Evolutionary conservation across 768 basidiomycete genomes (phyloP).

Genomic region (Suillus plorans): DNA sequence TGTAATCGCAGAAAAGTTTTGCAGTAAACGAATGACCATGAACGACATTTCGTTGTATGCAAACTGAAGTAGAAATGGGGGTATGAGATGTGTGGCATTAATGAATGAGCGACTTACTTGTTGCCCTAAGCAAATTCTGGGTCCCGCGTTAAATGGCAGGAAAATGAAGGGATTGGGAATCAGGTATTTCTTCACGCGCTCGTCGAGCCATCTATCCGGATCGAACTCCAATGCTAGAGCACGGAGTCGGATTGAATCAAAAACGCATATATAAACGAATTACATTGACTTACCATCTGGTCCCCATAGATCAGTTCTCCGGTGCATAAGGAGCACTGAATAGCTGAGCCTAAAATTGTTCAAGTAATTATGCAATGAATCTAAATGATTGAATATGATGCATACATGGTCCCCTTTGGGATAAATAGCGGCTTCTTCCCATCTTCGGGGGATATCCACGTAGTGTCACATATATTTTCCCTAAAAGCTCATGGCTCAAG

Average conservation of each 20-base stretch:
- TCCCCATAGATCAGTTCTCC: conserved; percentile 37
- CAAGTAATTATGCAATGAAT: neutral
- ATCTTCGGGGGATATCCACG: conserved; percentile 22
- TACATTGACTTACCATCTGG: conserved; percentile 26
- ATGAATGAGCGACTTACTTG: conserved; percentile 28
- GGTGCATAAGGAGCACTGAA: conserved; percentile 34
- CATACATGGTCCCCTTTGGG: conserved; percentile 23
- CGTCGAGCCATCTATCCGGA: conserved; percentile 42
- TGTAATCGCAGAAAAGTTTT: conserved; percentile 24
- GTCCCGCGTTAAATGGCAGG: conserved; percentile 43
- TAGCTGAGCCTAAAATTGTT: conserved; percentile 23
- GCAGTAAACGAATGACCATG: conserved; percentile 30
- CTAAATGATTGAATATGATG: neutral
- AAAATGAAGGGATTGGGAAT: conserved; percentile 42
- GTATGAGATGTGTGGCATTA: conserved; percentile 6
- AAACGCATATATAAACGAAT: neutral
- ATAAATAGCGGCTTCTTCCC: conserved; percentile 30
- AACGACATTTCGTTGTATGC: conserved; percentile 35
- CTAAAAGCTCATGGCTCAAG: conserved; percentile 9
- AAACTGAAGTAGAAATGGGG: conserved; percentile 24
- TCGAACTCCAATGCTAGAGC: conserved; percentile 32
- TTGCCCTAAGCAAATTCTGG: conserved; percentile 37
- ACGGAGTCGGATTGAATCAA: neutral
- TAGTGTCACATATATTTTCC: conserved; percentile 23
- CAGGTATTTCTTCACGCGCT: conserved; percentile 33